Evolutionary conservation across 2,329 filamentous ascomycete genomes (phyloP), one percentile per base, ranked within the genome.

Genomic region (Chaetomiaceae sp.): DNA sequence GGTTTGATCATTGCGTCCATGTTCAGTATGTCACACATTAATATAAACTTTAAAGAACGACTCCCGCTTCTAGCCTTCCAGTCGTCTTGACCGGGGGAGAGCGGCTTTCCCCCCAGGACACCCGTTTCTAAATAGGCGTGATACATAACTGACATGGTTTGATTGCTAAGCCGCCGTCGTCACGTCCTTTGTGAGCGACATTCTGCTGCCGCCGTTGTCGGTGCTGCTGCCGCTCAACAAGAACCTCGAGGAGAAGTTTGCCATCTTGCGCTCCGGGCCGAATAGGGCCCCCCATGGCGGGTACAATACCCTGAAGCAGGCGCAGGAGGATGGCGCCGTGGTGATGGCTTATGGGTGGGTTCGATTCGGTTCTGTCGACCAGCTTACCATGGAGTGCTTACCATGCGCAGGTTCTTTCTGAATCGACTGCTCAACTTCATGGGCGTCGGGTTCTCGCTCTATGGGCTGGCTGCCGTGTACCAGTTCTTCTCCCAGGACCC

Each of bases 161-260:
- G n/a, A n/a, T 13, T 2, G 4, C n/a, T 9, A 14, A 42, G 38
- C 85, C 3, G 76, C 81, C 51, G 76, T 89, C 42, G 84, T 88
- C 52, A 88, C 84, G 53, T 86, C 82, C 8, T 85, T 89, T 63
- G 85, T 89, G 48, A 81, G 78, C 56, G 84, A 88, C 61, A 79
- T 89, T 30, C 70, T 89, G 41, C 78, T 89, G 56, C 87, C 86
- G 5, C 75, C 86, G 0, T 72, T 90, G 25, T 86, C 85, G 2
- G 71, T 89, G 37, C 70, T 90, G 20, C 77, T 87, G 4, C 86
- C 86, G 44, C 70, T 89, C 51, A 79, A 85, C 61, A 80, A 80
- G 58, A 89, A 89, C 64, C 77, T 90, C 63, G 83, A 87, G 63
- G 81, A 88, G 69, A 88, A 88, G 66, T 90, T 90, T 65, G 80